Conservation (phyloP, 306 rosid genomes). For the Castanea sativa region DNA sequence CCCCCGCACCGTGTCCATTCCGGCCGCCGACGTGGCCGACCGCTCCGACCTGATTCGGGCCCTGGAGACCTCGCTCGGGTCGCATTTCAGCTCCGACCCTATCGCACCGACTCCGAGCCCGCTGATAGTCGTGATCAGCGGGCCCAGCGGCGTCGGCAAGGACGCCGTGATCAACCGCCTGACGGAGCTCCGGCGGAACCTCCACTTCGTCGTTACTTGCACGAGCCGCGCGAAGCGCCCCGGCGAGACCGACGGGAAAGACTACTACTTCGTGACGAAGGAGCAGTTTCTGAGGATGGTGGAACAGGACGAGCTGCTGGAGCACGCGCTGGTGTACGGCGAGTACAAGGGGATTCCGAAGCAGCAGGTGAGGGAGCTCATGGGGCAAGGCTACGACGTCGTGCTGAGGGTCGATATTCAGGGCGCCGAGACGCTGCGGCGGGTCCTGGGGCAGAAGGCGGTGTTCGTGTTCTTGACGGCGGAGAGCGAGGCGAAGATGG, state of each 20-base stretch:
- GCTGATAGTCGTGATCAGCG: conserved; percentile 69
- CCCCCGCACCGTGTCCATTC: conserved; percentile 35
- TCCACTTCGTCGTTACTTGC: conserved; percentile 86
- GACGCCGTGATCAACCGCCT: conserved; percentile 70
- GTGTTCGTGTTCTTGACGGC: conserved; percentile 75
- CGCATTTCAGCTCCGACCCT: conserved; percentile 60
- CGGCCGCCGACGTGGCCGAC: conserved; percentile 42
- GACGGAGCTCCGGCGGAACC: conserved; percentile 43
- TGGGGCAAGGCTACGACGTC: conserved; percentile 71
- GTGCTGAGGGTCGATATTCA: conserved; percentile 89
- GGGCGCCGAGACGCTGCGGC: conserved; percentile 81
- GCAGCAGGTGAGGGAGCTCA: conserved; percentile 69
- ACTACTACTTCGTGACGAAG: conserved; percentile 66
- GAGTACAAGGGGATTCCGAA: conserved; percentile 94
- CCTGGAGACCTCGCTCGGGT: conserved; percentile 67
- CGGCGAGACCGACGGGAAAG: conserved; percentile 64
- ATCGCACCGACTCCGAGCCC: conserved; percentile 60
- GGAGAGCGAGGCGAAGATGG: conserved; percentile 74
- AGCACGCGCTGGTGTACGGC: conserved; percentile 84
- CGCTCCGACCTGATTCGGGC: conserved; percentile 73
- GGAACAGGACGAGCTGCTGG: conserved; percentile 63
- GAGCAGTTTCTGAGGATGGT: conserved; percentile 71
- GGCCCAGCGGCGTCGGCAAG: conserved; percentile 97
- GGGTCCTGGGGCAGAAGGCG: conserved; percentile 63
- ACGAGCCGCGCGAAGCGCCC: conserved; percentile 67